These are phyloP conservation scores for Sclerotinia nivalis DNA, from an alignment of 2,329 filamentous ascomycete species.

Conservation along the genomic window DNA sequence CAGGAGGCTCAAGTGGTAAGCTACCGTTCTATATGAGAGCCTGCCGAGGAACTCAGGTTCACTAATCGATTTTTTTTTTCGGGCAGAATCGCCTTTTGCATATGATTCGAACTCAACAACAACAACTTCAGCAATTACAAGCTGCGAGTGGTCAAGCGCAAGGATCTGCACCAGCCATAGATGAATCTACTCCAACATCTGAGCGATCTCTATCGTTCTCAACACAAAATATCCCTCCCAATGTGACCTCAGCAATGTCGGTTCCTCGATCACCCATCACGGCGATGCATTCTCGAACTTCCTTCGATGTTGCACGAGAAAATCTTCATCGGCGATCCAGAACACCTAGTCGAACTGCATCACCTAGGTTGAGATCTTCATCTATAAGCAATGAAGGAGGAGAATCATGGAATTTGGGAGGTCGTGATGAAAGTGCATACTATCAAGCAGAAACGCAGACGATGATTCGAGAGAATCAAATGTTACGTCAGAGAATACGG, in stretches of 20 bases:
- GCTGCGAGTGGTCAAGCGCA: slow-evolving; percentile 44
- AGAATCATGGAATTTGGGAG: slow-evolving; percentile 60
- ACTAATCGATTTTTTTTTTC: background rate
- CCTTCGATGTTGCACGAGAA: slow-evolving; percentile 58
- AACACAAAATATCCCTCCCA: slow-evolving; percentile 43
- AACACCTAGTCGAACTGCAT: slow-evolving; percentile 57
- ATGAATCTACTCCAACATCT: slow-evolving; percentile 48
- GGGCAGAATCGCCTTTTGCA: slow-evolving; percentile 69
- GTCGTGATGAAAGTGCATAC: slow-evolving; percentile 73
- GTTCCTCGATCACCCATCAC: slow-evolving; percentile 52
- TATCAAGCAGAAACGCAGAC: slow-evolving; percentile 83
- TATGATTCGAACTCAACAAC: slow-evolving; percentile 75
- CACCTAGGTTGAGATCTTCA: slow-evolving; percentile 57
- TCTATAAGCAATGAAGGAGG: slow-evolving; percentile 60
- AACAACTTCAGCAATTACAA: slow-evolving; percentile 65
- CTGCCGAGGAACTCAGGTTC: background rate
- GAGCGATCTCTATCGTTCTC: slow-evolving; percentile 49
- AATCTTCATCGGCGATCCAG: slow-evolving; percentile 57
- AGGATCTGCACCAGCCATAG: slow-evolving; percentile 43
- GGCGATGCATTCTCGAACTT: slow-evolving; percentile 51
- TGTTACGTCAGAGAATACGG: slow-evolving; percentile 72
- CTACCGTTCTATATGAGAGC: slow-evolving; percentile 20
- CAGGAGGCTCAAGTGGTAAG: slow-evolving; percentile 75
- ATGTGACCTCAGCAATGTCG: slow-evolving; percentile 46
- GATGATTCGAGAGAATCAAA: slow-evolving; percentile 77